Base-by-base conservation (phyloP, 176 grass and related monocot genomes). In the Oryza glumipatula region DNA sequence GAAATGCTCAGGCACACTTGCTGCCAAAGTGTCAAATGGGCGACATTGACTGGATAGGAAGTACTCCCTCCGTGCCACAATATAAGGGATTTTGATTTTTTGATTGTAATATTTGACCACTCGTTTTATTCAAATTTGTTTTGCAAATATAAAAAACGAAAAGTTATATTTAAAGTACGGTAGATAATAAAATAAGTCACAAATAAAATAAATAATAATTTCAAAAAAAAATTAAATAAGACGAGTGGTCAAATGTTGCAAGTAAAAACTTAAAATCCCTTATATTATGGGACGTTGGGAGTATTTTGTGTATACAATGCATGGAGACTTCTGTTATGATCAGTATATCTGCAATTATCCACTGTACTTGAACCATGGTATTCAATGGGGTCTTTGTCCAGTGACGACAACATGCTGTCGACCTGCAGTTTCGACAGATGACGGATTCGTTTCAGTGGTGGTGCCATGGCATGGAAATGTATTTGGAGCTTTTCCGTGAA, bases 1-100 rank as follows among this genome's bases (percentile, higher is more conserved):
- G 19, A 82, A 73, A 73, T 77, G 72, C 72, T 65, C 21, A 73
- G 14, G 14, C 16, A 73, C 22, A n/a, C 32, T 65, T 60, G 76
- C 32, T 39, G 39, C 11, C 23, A 9, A 35, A 3, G 23, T 36
- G 76, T 63, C 56, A 19, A 75, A 12, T 21, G 17, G 8, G 12
- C 14, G 72, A 60, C 12, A 12, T 41, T 12, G 21, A 17, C 51
- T 10, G 22, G 24, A 65, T 63, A n/a, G 9, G 78, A 47, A 22
- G 38, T 26, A 26, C 24, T 26, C 24, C 1, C 24, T 26, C 24
- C 24, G 24, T 26, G 1, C 1, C 24, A 26, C 24, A 26, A 26
- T 26, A 26, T 26, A 26, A 26, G 24, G 1, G 1, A 26, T 26
- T 26, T 26, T 26, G 1, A 26, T 1, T 26, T 26, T 26, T 26